Evolutionary conservation across 192 early-diverging fungal species (phyloP).

Genomic region (Coemansia sp.): DNA sequence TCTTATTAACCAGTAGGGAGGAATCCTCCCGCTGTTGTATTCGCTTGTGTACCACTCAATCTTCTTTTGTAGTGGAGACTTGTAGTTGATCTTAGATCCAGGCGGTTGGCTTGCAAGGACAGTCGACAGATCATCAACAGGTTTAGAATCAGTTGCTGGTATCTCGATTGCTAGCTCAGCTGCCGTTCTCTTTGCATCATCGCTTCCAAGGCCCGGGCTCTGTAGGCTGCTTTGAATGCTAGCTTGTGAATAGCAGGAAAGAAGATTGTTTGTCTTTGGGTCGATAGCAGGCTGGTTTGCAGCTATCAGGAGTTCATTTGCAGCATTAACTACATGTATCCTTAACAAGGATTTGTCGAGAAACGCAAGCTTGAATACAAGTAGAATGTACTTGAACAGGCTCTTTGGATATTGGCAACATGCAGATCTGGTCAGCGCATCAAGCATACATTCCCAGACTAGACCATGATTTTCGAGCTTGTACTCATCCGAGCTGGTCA

Average conservation of each 20-base stretch:
- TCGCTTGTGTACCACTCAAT: constrained; percentile 23
- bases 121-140: background rate
- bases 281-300: constrained; percentile 14
- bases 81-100: background rate
- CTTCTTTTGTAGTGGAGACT: constrained; percentile 17
- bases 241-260: background rate
- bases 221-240: background rate
- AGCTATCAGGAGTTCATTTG: constrained; percentile 8
- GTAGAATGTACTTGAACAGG: constrained; percentile 10
- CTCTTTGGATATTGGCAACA: background rate
- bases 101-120: background rate
- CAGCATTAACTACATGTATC: background rate
- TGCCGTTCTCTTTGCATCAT: background rate
- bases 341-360: constrained; percentile 1
- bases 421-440: constrained; percentile 1
- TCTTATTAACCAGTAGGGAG: constrained; percentile 5
- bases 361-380: constrained; percentile 21
- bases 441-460: constrained; percentile 27
- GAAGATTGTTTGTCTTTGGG: constrained; percentile 14
- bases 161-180: background rate
- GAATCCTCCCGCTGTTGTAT: constrained; percentile 13
- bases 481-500: background rate
- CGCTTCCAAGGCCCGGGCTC: background rate
- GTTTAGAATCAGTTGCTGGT: background rate
- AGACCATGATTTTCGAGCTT: background rate